phyloP scores from a whole-genome alignment of 2,329 filamentous ascomycete genomes.

The Coniochaeta sp. region DNA sequence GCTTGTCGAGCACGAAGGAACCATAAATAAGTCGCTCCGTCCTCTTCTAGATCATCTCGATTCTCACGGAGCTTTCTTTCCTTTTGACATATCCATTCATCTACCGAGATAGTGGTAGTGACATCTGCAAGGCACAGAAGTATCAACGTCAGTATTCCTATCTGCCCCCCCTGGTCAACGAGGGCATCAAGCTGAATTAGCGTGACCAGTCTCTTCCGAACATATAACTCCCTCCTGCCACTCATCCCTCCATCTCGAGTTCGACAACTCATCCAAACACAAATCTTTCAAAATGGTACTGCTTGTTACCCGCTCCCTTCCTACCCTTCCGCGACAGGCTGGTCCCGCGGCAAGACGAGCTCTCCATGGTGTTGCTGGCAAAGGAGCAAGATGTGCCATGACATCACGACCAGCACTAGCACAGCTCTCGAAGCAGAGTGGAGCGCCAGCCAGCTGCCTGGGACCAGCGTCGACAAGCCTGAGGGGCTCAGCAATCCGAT shows the following conservation, averaged over 20 bases:
- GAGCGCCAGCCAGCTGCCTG: background rate
- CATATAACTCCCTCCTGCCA: background rate
- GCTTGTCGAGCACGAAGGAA: background rate
- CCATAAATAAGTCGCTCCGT: constrained; percentile 1
- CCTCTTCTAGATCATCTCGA: background rate
- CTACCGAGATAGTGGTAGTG: background rate
- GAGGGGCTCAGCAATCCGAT: constrained; percentile 41
- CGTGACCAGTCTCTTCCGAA: background rate
- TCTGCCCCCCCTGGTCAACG: background rate
- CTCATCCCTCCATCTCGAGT: background rate
- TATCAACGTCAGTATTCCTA: background rate
- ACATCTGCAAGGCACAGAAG: background rate
- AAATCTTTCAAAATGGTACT: constrained; percentile 14
- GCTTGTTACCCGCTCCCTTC: constrained; percentile 11
- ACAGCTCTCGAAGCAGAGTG: background rate
- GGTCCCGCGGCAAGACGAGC: constrained; percentile 8
- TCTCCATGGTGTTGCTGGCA: constrained; percentile 9
- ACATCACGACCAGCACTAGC: constrained; percentile 6
- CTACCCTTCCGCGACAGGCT: constrained; percentile 9
- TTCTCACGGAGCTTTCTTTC: background rate
- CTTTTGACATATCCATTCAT: background rate
- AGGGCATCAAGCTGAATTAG: background rate
- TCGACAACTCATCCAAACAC: background rate
- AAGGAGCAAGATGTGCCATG: constrained; percentile 4
- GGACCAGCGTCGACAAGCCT: constrained; percentile 5